These are phyloP conservation scores for Neocucurbitaria cava DNA, from an alignment of 2,329 filamentous ascomycete genomes.

Conservation along the genomic window DNA sequence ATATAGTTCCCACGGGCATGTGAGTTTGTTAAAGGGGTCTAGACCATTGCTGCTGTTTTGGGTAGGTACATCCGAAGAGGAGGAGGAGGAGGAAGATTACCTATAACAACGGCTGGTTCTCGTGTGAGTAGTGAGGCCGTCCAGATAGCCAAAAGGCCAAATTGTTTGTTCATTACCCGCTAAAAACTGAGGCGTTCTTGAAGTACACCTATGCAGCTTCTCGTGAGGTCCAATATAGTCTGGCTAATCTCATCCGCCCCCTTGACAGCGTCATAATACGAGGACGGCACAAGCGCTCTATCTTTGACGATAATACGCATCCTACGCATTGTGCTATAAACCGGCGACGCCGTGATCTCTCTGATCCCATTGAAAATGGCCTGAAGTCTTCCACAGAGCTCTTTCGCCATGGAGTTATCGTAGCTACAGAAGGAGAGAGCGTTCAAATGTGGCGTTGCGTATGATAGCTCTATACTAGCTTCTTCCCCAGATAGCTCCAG, in stretches of 20 bases:
- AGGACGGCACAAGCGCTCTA: conserved; percentile 1
- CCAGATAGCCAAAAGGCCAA: no score
- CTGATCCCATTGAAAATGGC: conserved; percentile 16
- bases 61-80: not conserved
- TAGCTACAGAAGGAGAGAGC: conserved; percentile 16
- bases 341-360: conserved; percentile 9
- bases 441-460: conserved; percentile 15
- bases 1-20: not conserved
- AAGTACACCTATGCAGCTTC: not conserved
- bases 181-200: not conserved
- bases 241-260: conserved; percentile 3
- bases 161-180: not conserved
- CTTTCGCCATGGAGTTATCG: conserved; percentile 8
- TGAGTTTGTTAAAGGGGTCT: not conserved
- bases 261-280: conserved; percentile 2
- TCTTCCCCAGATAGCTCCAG: conserved; percentile 8
- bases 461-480: conserved; percentile 10
- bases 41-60: not conserved
- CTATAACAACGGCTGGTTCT: no score
- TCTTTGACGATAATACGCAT: conserved; percentile 1
- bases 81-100: no score
- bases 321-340: conserved; percentile 3
- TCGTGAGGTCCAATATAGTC: conserved; percentile 6
- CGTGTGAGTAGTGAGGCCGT: no score
- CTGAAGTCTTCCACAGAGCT: conserved; percentile 4